Evolutionary conservation across 2,329 filamentous ascomycete species (phyloP), one percentile per base, ranked within the genome.

Genomic region (Biscogniauxia marginata): DNA sequence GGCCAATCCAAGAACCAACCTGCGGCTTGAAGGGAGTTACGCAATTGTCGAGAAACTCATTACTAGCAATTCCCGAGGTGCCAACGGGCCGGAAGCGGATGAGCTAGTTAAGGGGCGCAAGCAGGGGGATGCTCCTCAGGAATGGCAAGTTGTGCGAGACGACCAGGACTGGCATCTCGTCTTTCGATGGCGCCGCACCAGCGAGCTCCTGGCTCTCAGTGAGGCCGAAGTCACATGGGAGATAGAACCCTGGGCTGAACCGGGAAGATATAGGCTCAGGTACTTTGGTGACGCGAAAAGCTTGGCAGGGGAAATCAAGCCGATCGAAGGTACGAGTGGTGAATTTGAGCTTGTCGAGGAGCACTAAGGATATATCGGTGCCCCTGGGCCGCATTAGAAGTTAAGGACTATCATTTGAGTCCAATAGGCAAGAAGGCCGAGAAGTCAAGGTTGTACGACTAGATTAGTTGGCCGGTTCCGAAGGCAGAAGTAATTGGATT

Each of bases 1-100:
- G 18, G 92, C 92, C 3, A 96, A 96, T 67, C 93, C 93, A 7
- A 82, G 93, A 50, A 97, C 96, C 71, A 89, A 96, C 60, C 80
- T 96, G 46, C 83, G 86, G 2, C 83, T 91, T 1, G 92, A 91
- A 68, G 81, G 80, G 11, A 96, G 89, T 0, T 96, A 87, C 68
- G 88, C 88, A 0, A 84, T 88, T 0, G 83, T 96, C 0, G 91
- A 97, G 76, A 79, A 78, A 64, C 76, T 83, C 20, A 71, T 80
- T 16, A 58, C 64, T 11, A 67, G 21, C 7, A 13, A 30, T n/a
- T 43, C 39, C 9, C 8, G 18, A 20, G 34, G 49, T 7, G 46
- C 57, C 2, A 55, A 58, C 23, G 11, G 53, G 3, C 13, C 13
- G 30, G 13, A 45, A 57, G 25, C 18, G 44, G 4, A 49, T 30